Evolutionary conservation across 1,139 yeast genomes (phyloP).

Genomic region (Kodamaea sp.): DNA sequence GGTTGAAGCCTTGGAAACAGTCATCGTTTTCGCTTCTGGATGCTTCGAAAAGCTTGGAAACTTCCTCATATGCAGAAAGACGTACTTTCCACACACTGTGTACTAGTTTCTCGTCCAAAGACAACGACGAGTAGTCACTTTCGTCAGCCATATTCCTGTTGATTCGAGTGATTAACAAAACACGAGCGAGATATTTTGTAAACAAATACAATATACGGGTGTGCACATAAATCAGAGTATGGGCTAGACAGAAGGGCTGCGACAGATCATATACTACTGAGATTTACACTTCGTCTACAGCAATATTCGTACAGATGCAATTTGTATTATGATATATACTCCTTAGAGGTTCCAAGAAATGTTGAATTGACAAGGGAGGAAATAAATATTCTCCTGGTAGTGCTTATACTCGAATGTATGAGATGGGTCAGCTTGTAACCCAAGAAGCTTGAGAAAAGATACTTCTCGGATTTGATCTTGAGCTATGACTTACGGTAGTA

Average conservation of each 20-base stretch:
- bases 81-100: conserved; percentile 95
- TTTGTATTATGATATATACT: conserved; percentile 10
- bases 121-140: conserved; percentile 63
- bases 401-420: too few species aligned
- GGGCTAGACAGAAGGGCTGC: not conserved
- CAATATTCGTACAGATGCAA: too few species aligned
- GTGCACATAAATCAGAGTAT: conserved; percentile 3
- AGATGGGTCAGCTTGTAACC: too few species aligned
- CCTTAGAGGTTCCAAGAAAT: conserved; percentile 3
- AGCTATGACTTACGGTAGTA: too few species aligned
- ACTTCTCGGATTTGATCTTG: too few species aligned
- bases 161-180: not conserved
- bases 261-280: too few species aligned
- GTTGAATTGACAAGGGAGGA: too few species aligned
- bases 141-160: conserved; percentile 34
- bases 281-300: too few species aligned
- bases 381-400: not conserved
- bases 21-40: conserved; percentile 58
- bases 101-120: conserved; percentile 63
- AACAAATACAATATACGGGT: conserved; percentile 10
- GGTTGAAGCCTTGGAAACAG: conserved; percentile 53
- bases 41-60: conserved; percentile 51
- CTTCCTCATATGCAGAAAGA: conserved; percentile 73
- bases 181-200: conserved; percentile 7
- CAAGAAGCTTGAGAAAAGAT: too few species aligned